Percentiles rank a stretch among this genome's conserved stretches.
Conservation (phyloP, 75 land plant genomes). For the Isoetes taiwanensis region DNA sequence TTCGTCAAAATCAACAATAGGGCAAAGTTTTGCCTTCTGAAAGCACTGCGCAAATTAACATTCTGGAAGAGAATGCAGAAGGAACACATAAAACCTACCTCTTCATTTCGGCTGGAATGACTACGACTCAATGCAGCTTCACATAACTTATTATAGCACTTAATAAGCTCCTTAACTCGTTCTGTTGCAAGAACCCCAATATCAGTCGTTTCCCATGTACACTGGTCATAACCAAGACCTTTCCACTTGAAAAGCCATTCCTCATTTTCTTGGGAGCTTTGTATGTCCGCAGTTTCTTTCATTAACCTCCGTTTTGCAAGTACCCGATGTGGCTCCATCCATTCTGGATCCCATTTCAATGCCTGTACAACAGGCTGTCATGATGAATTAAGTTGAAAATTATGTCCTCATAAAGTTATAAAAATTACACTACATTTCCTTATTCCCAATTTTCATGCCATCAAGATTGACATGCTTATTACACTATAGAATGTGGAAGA, state of each 20-base stretch:
- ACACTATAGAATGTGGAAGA: too few relatives aligned
- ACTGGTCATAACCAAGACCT: conserved; percentile 54
- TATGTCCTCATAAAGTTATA: too few relatives aligned
- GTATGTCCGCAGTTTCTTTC: background rate
- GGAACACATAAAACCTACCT: conserved; percentile 21
- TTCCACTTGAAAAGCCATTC: conserved; percentile 84
- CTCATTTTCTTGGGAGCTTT: background rate
- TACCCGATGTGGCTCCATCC: conserved; percentile 58
- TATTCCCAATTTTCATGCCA: too few relatives aligned
- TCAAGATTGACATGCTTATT: background rate
- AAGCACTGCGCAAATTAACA: too few relatives aligned
- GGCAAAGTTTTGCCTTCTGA: too few relatives aligned
- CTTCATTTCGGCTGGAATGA: conserved; percentile 4
- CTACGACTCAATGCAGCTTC: conserved; percentile 21
- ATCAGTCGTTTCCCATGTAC: conserved; percentile 65
- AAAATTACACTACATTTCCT: too few relatives aligned
- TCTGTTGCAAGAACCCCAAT: conserved; percentile 23
- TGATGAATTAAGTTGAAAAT: too few relatives aligned
- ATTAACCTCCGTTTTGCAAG: conserved; percentile 32
- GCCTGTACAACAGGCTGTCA: conserved; percentile 8
- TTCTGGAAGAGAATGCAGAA: too few relatives aligned
- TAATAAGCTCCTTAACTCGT: conserved; percentile 24
- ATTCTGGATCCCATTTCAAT: conserved; percentile 39
- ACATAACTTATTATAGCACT: conserved; percentile 37
- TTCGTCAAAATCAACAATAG: background rate